Evolutionary conservation across 1,139 yeast species (phyloP).

Genomic region (Protomyces inundatus): DNA sequence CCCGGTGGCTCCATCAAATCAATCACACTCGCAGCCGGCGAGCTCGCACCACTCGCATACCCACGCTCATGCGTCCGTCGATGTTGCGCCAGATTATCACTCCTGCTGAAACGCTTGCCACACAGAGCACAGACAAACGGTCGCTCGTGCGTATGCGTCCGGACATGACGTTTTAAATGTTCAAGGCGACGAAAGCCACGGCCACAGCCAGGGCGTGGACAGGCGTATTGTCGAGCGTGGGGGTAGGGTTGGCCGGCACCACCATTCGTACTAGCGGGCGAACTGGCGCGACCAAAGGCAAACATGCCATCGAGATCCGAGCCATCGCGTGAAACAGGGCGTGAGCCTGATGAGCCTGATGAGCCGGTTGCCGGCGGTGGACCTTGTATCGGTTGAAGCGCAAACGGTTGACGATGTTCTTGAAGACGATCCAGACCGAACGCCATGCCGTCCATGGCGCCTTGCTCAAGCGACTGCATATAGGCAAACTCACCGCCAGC

Average conservation of each 20-base stretch:
- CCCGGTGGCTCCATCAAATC: not conserved
- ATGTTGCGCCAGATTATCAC: conserved; percentile 18
- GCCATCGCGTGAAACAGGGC: not conserved
- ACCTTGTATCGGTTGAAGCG: not conserved
- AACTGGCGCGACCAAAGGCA: not conserved
- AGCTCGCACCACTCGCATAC: not conserved
- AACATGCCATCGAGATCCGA: not conserved
- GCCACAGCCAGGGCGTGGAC: conserved; percentile 14
- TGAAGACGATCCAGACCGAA: not conserved
- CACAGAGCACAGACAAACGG: conserved; percentile 16
- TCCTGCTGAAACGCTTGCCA: conserved; percentile 5
- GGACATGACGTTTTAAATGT: conserved; percentile 21
- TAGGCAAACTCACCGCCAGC: not conserved
- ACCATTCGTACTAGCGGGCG: not conserved
- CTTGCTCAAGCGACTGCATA: not conserved
- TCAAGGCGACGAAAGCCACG: conserved; percentile 13
- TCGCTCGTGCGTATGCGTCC: conserved; percentile 19
- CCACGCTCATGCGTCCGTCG: conserved; percentile 8
- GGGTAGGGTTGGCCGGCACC: conserved; percentile 5
- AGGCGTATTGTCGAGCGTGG: not conserved
- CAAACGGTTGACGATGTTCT: not conserved
- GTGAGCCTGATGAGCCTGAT: not conserved
- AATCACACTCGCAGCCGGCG: not conserved
- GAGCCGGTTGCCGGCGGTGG: not conserved
- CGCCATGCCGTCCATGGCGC: not conserved